These are phyloP conservation scores for Kodamaea sagamina DNA, from an alignment of 805 yeast genomes.

Conservation along the genomic window DNA sequence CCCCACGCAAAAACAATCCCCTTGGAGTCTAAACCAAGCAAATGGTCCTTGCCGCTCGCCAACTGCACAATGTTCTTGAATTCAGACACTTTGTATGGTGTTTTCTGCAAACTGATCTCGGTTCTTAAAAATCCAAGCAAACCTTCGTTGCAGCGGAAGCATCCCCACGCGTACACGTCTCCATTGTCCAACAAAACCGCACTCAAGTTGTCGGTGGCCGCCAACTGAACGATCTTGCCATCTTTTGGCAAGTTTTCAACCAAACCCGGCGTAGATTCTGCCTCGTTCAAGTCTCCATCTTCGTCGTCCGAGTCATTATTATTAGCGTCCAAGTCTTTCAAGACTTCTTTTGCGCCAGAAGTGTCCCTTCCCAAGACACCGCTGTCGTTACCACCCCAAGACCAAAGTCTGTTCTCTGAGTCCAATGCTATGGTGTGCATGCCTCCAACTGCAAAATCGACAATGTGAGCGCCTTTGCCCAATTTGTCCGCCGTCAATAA, in stretches of 20 bases:
- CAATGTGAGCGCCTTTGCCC: conserved; percentile 57
- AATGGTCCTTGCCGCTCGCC: conserved; percentile 92
- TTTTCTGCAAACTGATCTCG: conserved; percentile 59
- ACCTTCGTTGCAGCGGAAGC: conserved; percentile 93
- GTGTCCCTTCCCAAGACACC: conserved; percentile 90
- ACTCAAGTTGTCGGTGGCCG: conserved; percentile 90
- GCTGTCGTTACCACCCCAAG: conserved; percentile 97
- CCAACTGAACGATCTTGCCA: conserved; percentile 68
- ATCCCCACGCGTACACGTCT: conserved; percentile 96
- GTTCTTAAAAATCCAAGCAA: conserved; percentile 72
- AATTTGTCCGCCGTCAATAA: conserved; percentile 54
- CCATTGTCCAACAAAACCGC: conserved; percentile 80
- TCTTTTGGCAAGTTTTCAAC: conserved; percentile 66
- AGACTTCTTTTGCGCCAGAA: conserved; percentile 56
- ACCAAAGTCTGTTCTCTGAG: conserved; percentile 77
- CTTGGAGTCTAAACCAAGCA: conserved; percentile 76
- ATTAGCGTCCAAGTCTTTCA: conserved; percentile 63
- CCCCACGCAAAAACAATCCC: conserved; percentile 98
- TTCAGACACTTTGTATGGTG: conserved; percentile 63
- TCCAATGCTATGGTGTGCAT: conserved; percentile 91
- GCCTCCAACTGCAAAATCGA: conserved; percentile 92
- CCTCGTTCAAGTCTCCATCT: conserved; percentile 84
- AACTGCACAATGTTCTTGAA: conserved; percentile 74
- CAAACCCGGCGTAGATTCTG: conserved; percentile 83
- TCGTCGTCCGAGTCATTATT: conserved; percentile 55